Evolutionary conservation across 176 grass and related monocot genomes (phyloP).

Genomic region (Secale cereale): DNA sequence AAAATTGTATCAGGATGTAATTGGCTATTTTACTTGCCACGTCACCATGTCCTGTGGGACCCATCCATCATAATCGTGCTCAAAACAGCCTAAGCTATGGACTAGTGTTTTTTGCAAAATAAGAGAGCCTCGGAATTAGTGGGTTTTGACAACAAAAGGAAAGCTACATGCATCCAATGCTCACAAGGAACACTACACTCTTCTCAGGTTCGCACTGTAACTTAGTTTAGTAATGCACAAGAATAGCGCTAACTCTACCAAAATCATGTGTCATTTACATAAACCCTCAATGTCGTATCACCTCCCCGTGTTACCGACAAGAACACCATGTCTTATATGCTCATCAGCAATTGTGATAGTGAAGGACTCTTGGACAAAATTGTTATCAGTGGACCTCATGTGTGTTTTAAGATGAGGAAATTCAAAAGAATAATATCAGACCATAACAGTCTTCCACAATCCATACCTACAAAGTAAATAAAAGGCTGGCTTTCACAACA

Average conservation of each 20-base stretch:
- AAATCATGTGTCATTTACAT: background rate
- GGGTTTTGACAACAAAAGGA: background rate
- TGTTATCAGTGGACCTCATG: conserved; percentile 26
- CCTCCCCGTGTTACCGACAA: conserved; percentile 46
- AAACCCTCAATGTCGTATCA: background rate
- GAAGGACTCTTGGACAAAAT: conserved; percentile 31
- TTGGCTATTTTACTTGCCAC: too few species aligned
- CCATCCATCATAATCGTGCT: too few species aligned
- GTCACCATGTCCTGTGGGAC: too few species aligned
- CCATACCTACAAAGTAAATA: background rate
- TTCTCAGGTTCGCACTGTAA: too few species aligned
- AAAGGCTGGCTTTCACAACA: background rate
- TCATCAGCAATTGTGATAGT: conserved; percentile 56
- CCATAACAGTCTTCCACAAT: background rate
- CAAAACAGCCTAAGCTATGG: too few species aligned
- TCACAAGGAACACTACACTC: background rate
- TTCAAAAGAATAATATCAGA: background rate
- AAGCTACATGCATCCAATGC: background rate
- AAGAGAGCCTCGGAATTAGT: too few species aligned
- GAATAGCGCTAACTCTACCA: background rate
- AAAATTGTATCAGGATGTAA: too few species aligned
- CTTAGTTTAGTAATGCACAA: too few species aligned
- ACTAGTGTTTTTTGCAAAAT: too few species aligned
- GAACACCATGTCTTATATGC: conserved; percentile 39
- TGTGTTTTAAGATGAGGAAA: background rate